Evolutionary conservation across 2,329 filamentous ascomycete genomes (phyloP).

Genomic region (Pestalotiopsis sp.): DNA sequence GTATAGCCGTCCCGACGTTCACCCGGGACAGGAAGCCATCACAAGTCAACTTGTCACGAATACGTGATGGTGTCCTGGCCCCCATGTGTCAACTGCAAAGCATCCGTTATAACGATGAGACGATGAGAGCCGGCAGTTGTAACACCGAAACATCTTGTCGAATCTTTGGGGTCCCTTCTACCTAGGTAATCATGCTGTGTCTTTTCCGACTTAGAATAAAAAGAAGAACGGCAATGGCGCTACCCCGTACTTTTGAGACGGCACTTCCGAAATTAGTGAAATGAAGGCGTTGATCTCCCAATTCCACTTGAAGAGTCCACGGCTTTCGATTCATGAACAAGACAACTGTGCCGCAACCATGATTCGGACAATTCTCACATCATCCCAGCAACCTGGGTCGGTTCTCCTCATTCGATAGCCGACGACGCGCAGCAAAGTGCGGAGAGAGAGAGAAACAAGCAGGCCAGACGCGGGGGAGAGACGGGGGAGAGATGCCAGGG

Average conservation of each 20-base stretch:
- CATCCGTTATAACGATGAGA: background rate
- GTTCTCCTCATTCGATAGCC: background rate
- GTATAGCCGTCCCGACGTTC: conserved; percentile 2
- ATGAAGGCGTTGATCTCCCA: background rate
- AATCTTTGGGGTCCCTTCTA: background rate
- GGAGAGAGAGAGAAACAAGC: background rate
- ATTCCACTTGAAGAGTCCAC: background rate
- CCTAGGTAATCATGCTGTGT: background rate
- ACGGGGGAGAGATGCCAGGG: background rate
- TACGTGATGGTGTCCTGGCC: background rate
- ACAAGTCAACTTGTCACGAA: background rate
- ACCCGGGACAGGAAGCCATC: background rate
- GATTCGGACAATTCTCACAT: background rate
- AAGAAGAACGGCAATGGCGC: background rate
- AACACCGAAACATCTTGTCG: background rate
- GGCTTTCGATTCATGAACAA: background rate
- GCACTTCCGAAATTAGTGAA: background rate
- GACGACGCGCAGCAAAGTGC: background rate
- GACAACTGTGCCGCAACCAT: background rate
- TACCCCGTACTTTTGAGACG: background rate
- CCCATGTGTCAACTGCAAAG: background rate
- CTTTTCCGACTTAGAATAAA: background rate
- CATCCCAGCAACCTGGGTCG: background rate
- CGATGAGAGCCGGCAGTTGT: background rate
- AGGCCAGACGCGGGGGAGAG: background rate